Conservation (phyloP, 257 asterid species). For the Prunella vulgaris region DNA sequence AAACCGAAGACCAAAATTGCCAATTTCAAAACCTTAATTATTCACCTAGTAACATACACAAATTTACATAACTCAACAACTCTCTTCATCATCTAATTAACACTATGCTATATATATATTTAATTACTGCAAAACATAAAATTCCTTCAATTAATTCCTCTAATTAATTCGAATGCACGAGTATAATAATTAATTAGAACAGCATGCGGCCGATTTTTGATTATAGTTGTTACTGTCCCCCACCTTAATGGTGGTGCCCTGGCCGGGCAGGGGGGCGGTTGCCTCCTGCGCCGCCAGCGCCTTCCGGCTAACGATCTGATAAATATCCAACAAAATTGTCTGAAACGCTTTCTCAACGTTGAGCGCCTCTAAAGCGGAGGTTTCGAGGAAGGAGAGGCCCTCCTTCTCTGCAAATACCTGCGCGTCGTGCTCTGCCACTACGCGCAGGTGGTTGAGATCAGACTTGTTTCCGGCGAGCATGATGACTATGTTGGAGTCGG, state of each 20-base stretch:
- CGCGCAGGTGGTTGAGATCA: constrained; percentile 41
- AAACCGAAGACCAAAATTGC: not conserved
- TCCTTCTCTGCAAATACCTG: constrained; percentile 38
- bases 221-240: constrained; percentile 20
- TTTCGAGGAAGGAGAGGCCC: constrained; percentile 43
- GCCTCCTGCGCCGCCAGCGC: constrained; percentile 45
- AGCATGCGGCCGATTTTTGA: constrained; percentile 27
- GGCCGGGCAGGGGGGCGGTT: constrained; percentile 25
- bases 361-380: constrained; percentile 42
- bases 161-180: not conserved
- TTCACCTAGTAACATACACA: constrained; percentile 16
- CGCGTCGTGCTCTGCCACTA: constrained; percentile 36
- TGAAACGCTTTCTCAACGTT: constrained; percentile 45
- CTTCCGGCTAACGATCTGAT: constrained; percentile 41
- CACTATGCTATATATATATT: not conserved
- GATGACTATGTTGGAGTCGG: constrained; percentile 42
- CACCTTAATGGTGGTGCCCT: constrained; percentile 42
- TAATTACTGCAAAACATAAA: not conserved
- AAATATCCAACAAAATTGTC: constrained; percentile 37
- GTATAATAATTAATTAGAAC: constrained; percentile 21
- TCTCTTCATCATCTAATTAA: not conserved
- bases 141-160: not conserved
- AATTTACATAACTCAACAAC: constrained; percentile 13
- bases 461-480: constrained; percentile 45
- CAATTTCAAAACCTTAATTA: not conserved